Percentiles rank a stretch among this genome's conserved stretches.
phyloP scores from a whole-genome alignment of 169 alveolate genomes.

The Plasmodium vinckei region DNA sequence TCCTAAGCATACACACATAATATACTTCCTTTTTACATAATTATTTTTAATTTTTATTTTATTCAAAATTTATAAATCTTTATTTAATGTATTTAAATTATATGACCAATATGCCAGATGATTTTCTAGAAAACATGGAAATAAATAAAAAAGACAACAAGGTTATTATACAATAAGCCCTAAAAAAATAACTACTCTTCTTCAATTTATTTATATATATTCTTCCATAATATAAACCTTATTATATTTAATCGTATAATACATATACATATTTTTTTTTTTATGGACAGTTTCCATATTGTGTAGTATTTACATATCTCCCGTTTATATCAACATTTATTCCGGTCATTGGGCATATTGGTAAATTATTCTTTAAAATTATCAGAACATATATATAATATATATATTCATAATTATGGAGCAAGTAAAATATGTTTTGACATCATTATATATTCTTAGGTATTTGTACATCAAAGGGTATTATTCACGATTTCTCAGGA shows the following conservation, averaged over 20 bases:
- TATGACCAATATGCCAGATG: constrained; percentile 36
- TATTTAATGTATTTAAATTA: neutral
- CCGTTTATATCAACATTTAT: constrained; percentile 50
- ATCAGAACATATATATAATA: neutral
- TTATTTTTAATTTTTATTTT: constrained; percentile 18
- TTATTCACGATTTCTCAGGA: constrained; percentile 56
- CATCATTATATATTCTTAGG: constrained; percentile 11
- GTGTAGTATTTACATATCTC: constrained; percentile 51
- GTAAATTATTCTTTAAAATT: constrained; percentile 3
- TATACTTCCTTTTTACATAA: neutral
- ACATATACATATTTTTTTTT: neutral
- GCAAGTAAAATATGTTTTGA: neutral
- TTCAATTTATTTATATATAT: neutral
- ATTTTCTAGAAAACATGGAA: constrained; percentile 11
- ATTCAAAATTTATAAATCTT: neutral
- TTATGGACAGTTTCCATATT: constrained; percentile 29
- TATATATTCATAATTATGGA: neutral
- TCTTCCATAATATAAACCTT: neutral
- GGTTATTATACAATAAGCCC: constrained; percentile 8
- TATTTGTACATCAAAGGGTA: constrained; percentile 36
- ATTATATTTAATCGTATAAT: neutral
- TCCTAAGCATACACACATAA: neutral
- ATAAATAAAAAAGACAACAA: constrained; percentile 54
- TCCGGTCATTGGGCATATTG: constrained; percentile 58
- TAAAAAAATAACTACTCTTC: neutral